Conservation (phyloP, 2,329 filamentous ascomycete genomes). For the Fusarium algeriense region DNA sequence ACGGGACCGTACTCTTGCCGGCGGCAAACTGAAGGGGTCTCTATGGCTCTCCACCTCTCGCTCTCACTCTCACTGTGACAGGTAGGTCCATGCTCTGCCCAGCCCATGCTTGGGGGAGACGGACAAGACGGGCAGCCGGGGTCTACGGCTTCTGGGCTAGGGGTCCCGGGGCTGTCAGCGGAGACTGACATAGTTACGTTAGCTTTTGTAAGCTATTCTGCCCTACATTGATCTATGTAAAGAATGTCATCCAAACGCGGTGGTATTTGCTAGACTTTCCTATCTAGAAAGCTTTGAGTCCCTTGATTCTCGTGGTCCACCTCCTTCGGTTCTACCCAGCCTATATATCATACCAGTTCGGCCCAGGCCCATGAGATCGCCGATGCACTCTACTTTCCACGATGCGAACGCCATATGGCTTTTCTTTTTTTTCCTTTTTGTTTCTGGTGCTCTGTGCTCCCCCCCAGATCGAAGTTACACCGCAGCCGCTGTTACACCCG, state of each 20-base stretch:
- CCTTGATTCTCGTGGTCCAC: slow-evolving; percentile 3
- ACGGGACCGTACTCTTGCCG: slow-evolving; percentile 28
- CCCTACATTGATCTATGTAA: neutral
- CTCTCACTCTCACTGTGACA: neutral
- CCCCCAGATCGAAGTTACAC: slow-evolving; percentile 37
- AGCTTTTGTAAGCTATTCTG: neutral
- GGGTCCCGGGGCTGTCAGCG: slow-evolving; percentile 20
- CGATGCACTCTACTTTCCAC: slow-evolving; percentile 4
- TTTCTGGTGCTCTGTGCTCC: slow-evolving; percentile 5
- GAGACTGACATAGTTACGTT: slow-evolving; percentile 1
- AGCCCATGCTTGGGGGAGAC: neutral
- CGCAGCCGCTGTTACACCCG: slow-evolving; percentile 35
- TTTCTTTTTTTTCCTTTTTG: slow-evolving; percentile 3
- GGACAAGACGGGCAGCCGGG: neutral
- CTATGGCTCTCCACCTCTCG: slow-evolving; percentile 23
- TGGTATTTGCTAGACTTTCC: neutral
- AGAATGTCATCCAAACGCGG: slow-evolving; percentile 2
- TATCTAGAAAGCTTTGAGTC: neutral
- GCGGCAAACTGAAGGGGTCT: slow-evolving; percentile 26
- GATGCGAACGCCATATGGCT: slow-evolving; percentile 6
- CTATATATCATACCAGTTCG: slow-evolving; percentile 17
- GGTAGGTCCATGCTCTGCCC: neutral
- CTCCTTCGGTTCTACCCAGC: slow-evolving; percentile 1
- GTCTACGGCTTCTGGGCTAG: slow-evolving; percentile 21
- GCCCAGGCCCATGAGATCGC: slow-evolving; percentile 19